Conservation (phyloP, 495 filamentous ascomycete genomes). For the Podospora bellae-mahoneyi region DNA sequence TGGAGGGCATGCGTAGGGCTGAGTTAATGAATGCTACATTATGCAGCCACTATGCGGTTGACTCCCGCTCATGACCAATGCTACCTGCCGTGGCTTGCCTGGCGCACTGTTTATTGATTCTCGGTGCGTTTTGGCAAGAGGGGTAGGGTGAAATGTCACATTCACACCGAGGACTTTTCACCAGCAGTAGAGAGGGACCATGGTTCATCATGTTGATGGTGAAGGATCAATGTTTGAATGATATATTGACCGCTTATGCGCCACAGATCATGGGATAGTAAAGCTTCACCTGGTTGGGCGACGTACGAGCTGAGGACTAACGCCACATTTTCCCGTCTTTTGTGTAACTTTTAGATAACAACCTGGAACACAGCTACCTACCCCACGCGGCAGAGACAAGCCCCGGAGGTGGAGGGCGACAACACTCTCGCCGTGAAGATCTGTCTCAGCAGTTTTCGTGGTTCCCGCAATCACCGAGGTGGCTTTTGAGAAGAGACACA, state of each 20-base stretch:
- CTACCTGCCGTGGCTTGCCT: neutral
- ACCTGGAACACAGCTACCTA: too few species aligned
- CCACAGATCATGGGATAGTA: neutral
- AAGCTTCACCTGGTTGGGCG: neutral
- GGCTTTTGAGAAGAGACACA: too few species aligned
- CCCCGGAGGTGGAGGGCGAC: too few species aligned
- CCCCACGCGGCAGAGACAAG: too few species aligned
- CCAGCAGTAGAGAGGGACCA: neutral
- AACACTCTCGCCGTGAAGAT: too few species aligned
- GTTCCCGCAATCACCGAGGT: too few species aligned
- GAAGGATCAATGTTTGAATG: neutral
- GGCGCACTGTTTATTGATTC: neutral
- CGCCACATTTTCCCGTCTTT: neutral
- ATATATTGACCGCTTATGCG: neutral
- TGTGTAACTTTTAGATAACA: neutral
- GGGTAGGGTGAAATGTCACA: neutral
- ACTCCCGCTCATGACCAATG: neutral
- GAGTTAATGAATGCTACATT: neutral
- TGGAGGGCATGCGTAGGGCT: neutral
- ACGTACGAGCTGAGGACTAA: neutral
- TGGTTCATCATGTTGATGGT: neutral
- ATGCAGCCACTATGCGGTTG: neutral
- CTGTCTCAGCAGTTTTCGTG: too few species aligned
- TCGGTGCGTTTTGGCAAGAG: neutral
- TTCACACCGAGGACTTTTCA: neutral